A percentile compares a stretch with the other conserved stretches of the same genome.
These are phyloP conservation scores for Sordaria brevicollis DNA, from an alignment of 495 filamentous ascomycete species.

Conservation along the genomic window DNA sequence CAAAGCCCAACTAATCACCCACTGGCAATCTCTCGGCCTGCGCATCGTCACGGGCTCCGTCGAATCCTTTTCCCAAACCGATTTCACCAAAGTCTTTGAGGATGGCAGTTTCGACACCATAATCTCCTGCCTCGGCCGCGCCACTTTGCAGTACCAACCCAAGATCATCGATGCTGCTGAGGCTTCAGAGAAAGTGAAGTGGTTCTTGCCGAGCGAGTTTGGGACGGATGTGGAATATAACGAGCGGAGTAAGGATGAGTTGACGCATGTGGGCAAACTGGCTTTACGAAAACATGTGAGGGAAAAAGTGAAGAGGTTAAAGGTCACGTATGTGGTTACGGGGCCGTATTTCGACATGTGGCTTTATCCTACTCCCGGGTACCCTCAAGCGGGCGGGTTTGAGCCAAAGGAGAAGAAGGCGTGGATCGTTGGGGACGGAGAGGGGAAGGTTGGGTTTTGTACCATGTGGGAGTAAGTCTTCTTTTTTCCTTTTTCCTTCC, in stretches of 20 bases:
- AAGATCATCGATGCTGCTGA: slow-evolving; percentile 49
- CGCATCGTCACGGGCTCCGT: slow-evolving; percentile 53
- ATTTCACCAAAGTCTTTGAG: slow-evolving; percentile 43
- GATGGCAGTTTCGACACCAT: slow-evolving; percentile 49
- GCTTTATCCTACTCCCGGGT: slow-evolving; percentile 29
- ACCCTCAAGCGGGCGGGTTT: slow-evolving; percentile 39
- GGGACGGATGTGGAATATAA: slow-evolving; percentile 65
- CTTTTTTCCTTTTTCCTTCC: not conserved
- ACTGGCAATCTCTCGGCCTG: slow-evolving; percentile 39
- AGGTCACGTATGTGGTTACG: slow-evolving; percentile 58
- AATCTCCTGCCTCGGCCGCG: slow-evolving; percentile 53
- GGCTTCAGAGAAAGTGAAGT: slow-evolving; percentile 42
- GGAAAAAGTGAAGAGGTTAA: slow-evolving; percentile 39
- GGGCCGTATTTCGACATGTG: slow-evolving; percentile 63
- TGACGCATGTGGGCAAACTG: slow-evolving; percentile 61
- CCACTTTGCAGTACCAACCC: slow-evolving; percentile 46
- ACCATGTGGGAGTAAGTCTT: slow-evolving; percentile 55
- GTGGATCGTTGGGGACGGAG: slow-evolving; percentile 46
- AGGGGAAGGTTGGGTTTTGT: slow-evolving; percentile 50
- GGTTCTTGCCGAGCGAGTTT: slow-evolving; percentile 65
- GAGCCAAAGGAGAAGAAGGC: slow-evolving; percentile 45
- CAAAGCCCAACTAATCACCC: slow-evolving; percentile 39
- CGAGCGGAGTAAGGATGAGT: slow-evolving; percentile 44
- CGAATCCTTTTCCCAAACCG: slow-evolving; percentile 25
- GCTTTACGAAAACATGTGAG: slow-evolving; percentile 49